Conservation (phyloP, 192 early-diverging fungal species). For the Coemansia sp. region DNA sequence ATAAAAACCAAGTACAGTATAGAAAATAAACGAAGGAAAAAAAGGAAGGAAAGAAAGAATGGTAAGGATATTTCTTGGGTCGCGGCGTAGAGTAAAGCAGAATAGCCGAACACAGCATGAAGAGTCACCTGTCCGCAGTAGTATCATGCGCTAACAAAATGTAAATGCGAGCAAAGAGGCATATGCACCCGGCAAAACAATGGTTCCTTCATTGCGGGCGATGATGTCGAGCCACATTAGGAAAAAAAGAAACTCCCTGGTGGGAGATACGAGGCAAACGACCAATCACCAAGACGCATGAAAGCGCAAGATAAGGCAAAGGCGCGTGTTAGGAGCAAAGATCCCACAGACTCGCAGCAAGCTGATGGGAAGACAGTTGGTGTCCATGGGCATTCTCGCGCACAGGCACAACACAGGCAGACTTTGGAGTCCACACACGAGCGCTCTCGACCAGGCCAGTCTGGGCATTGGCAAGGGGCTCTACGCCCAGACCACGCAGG, state of each 20-base stretch:
- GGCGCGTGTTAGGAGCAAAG: conserved; percentile 18
- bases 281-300: background rate
- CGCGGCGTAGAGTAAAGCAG: background rate
- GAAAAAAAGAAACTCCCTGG: background rate
- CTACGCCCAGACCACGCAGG: conserved; percentile 38
- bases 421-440: conserved; percentile 14
- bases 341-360: conserved; percentile 50
- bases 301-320: background rate
- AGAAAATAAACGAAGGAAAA: background rate
- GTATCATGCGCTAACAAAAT: background rate
- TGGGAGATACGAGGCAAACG: background rate
- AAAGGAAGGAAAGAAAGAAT: conserved; percentile 1
- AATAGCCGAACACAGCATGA: background rate
- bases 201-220: background rate
- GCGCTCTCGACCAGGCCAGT: conserved; percentile 17
- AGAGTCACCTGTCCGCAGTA: background rate
- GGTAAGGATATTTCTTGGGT: background rate
- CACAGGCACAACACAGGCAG: conserved; percentile 20
- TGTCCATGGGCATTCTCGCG: background rate
- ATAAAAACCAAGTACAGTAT: background rate
- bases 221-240: background rate
- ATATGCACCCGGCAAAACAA: background rate
- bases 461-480: conserved; percentile 26
- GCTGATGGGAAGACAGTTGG: conserved; percentile 19
- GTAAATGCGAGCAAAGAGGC: background rate